A percentile compares a stretch with the other conserved stretches of the same genome.
phyloP scores from a whole-genome alignment of 2,329 filamentous ascomycete genomes.

The Trichoderma atroviride region DNA sequence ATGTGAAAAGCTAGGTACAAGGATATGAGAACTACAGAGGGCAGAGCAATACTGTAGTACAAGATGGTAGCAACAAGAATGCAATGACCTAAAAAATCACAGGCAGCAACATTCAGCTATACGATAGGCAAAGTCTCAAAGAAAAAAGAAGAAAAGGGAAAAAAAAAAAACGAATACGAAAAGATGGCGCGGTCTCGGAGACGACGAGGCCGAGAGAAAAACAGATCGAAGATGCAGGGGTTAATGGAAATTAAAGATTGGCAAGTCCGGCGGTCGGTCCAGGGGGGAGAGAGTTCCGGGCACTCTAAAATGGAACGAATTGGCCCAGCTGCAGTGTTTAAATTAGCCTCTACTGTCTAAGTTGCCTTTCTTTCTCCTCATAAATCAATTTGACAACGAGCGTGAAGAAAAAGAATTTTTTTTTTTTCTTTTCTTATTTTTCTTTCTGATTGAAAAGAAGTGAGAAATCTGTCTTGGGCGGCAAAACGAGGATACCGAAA shows the following conservation, averaged over 20 bases:
- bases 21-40: too few species aligned
- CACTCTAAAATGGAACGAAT: neutral
- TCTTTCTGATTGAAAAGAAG: neutral
- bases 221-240: neutral
- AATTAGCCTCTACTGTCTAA: neutral
- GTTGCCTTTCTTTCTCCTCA: neutral
- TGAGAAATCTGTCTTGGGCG: neutral
- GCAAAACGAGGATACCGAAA: neutral
- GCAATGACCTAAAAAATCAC: neutral
- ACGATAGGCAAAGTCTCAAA: neutral
- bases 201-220: neutral
- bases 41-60: too few species aligned
- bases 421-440: neutral
- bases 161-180: conserved; percentile 16
- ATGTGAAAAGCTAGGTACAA: too few species aligned
- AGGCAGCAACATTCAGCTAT: neutral
- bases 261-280: neutral
- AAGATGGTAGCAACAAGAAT: too few species aligned
- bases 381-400: neutral
- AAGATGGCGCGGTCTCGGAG: conserved; percentile 9
- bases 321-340: neutral
- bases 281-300: neutral
- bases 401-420: too few species aligned
- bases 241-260: conserved; percentile 13
- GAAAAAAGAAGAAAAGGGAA: neutral